These are phyloP conservation scores for Petunia axillaris DNA, from an alignment of 257 asterid genomes.

Conservation along the genomic window DNA sequence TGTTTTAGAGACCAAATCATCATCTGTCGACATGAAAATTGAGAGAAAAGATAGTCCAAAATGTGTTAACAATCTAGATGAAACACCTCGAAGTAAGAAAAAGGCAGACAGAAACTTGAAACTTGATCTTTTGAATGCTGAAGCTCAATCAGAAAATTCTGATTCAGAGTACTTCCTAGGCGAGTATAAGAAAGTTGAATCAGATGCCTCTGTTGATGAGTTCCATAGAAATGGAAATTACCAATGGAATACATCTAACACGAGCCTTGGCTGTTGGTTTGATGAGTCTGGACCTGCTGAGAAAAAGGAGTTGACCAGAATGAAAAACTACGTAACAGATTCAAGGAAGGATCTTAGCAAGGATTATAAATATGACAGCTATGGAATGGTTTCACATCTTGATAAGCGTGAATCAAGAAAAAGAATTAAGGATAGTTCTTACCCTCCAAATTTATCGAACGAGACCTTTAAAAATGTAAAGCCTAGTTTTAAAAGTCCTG, in stretches of 20 bases:
- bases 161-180: slow-evolving; percentile 91
- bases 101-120: slow-evolving; percentile 39
- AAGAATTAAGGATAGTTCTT: slow-evolving; percentile 41
- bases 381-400: slow-evolving; percentile 33
- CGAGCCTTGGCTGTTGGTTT: slow-evolving; percentile 31
- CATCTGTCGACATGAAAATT: slow-evolving; percentile 59
- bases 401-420: slow-evolving; percentile 48
- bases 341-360: slow-evolving; percentile 25
- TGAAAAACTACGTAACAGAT: slow-evolving; percentile 44
- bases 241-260: slow-evolving; percentile 34
- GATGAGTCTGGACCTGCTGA: slow-evolving; percentile 41
- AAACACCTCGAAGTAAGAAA: slow-evolving; percentile 35
- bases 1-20: slow-evolving; percentile 74
- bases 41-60: slow-evolving; percentile 37
- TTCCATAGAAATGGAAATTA: slow-evolving; percentile 33
- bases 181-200: slow-evolving; percentile 70
- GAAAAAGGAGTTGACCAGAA: slow-evolving; percentile 37
- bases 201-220: slow-evolving; percentile 67
- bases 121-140: slow-evolving; percentile 40
- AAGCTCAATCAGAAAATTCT: slow-evolving; percentile 56
- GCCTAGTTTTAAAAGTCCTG: slow-evolving; percentile 41
- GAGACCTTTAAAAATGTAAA: slow-evolving; percentile 40
- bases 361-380: slow-evolving; percentile 38
- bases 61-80: slow-evolving; percentile 29
- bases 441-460: slow-evolving; percentile 36